These are phyloP conservation scores for Selaginella tamariscina DNA, from an alignment of 75 land plant species.

Conservation along the genomic window DNA sequence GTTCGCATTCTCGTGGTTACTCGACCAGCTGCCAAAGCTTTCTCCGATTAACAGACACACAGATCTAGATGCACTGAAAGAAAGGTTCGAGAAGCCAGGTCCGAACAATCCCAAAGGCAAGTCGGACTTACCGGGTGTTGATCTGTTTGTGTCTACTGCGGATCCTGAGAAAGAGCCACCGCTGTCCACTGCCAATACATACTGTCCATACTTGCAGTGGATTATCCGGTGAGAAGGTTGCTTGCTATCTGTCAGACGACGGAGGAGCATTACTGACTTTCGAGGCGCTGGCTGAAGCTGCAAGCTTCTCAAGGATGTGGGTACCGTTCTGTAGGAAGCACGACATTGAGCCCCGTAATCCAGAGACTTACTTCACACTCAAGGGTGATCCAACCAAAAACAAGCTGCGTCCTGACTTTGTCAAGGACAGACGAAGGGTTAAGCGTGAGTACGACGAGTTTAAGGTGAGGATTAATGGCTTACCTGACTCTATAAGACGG, in stretches of 20 bases:
- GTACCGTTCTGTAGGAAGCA: too few relatives aligned
- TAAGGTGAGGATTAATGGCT: slow-evolving; percentile 81
- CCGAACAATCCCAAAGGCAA: slow-evolving; percentile 45
- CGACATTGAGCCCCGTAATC: slow-evolving; percentile 65
- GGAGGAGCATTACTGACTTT: slow-evolving; percentile 6
- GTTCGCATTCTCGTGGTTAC: slow-evolving; percentile 90
- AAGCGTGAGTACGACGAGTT: slow-evolving; percentile 98
- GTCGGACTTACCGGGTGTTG: slow-evolving; percentile 80
- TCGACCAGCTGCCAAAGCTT: slow-evolving; percentile 84
- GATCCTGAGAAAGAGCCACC: slow-evolving; percentile 97
- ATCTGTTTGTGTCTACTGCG: slow-evolving; percentile 84
- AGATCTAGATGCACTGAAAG: slow-evolving; percentile 61
- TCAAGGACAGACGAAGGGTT: too few relatives aligned
- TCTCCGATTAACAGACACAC: slow-evolving; percentile 68
- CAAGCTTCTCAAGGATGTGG: slow-evolving; percentile 56
- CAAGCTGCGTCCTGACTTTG: too few relatives aligned
- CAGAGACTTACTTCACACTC: slow-evolving; percentile 43
- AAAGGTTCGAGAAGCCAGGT: slow-evolving; percentile 57
- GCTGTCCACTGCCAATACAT: slow-evolving; percentile 88
- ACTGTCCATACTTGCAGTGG: slow-evolving; percentile 42
- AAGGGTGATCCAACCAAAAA: slow-evolving; percentile 60
- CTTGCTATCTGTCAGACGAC: slow-evolving; percentile 15
- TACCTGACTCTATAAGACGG: slow-evolving; percentile 78
- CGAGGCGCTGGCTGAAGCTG: slow-evolving; percentile 57
- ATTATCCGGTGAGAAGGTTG: slow-evolving; percentile 13